Conservation (phyloP, 805 yeast genomes). For the Saturnispora mendoncae region DNA sequence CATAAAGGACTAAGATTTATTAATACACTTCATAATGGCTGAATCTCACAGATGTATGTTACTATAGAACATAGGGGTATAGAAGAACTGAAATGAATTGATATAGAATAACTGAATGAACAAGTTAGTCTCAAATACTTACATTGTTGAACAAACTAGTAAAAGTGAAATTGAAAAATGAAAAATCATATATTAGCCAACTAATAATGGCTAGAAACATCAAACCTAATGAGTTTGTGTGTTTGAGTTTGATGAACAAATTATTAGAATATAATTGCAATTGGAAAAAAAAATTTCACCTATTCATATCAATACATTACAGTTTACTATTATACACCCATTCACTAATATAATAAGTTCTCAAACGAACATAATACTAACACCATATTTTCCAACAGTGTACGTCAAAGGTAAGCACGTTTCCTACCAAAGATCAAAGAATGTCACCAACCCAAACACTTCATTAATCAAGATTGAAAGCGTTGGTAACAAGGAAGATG, state of each 20-base stretch:
- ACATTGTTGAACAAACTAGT: too few species aligned
- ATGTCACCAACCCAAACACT: slow-evolving; percentile 94
- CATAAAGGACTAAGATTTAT: slow-evolving; percentile 6
- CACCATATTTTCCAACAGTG: slow-evolving; percentile 42
- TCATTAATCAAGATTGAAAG: slow-evolving; percentile 97
- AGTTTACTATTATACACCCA: too few species aligned
- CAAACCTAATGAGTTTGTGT: too few species aligned
- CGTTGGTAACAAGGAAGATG: slow-evolving; percentile 84
- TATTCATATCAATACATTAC: too few species aligned
- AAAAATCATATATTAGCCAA: background rate
- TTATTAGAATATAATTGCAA: too few species aligned
- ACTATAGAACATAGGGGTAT: slow-evolving; percentile 2
- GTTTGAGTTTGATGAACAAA: too few species aligned
- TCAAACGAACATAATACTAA: slow-evolving; percentile 15
- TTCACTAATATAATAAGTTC: too few species aligned
- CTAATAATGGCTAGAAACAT: too few species aligned
- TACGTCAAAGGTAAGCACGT: slow-evolving; percentile 99
- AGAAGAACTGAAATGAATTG: background rate
- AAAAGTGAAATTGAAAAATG: too few species aligned
- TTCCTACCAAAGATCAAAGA: slow-evolving; percentile 99
- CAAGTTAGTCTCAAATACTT: too few species aligned
- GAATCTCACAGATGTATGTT: slow-evolving; percentile 95
- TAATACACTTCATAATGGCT: slow-evolving; percentile 56
- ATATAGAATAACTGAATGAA: too few species aligned
- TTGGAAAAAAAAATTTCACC: too few species aligned